Conservation (phyloP, 345 rosid genomes). For the Citropsis articulata region DNA sequence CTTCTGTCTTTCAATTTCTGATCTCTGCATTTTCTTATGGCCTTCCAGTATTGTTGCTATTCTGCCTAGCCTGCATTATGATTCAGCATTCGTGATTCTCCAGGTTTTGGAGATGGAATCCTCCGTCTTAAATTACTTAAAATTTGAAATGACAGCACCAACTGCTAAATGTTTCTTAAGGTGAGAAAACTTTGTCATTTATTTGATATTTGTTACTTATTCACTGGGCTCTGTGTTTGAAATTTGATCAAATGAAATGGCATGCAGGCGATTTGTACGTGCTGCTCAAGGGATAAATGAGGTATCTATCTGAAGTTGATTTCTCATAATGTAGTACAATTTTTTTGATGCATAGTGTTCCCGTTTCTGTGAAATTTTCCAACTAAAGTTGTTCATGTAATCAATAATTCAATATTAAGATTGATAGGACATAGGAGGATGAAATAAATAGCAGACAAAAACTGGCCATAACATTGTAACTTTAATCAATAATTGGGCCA, state of each 20-base stretch:
- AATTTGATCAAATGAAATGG: conserved; percentile 18
- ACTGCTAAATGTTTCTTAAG: conserved; percentile 85
- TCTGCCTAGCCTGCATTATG: neutral
- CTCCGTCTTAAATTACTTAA: conserved; percentile 71
- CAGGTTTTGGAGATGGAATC: conserved; percentile 96
- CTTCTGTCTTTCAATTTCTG: neutral
- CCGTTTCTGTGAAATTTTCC: neutral
- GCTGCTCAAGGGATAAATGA: conserved; percentile 78
- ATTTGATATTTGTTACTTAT: neutral
- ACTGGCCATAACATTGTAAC: neutral
- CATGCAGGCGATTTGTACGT: conserved; percentile 74
- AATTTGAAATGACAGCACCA: conserved; percentile 91
- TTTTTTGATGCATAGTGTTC: neutral
- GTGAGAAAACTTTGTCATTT: conserved; percentile 32
- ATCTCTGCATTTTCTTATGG: neutral
- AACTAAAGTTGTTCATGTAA: neutral
- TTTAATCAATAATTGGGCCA: neutral
- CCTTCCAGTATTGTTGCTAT: conserved; percentile 8
- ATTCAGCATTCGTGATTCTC: neutral
- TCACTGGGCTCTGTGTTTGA: conserved; percentile 4
- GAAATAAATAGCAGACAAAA: neutral
- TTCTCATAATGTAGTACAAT: neutral
- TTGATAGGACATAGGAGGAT: neutral
- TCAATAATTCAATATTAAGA: neutral
- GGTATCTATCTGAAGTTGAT: conserved; percentile 41